A percentile compares a stretch with the other conserved stretches of the same genome.
Conservation (phyloP, 176 grass and related monocot genomes). For the Carex myosuroides region DNA sequence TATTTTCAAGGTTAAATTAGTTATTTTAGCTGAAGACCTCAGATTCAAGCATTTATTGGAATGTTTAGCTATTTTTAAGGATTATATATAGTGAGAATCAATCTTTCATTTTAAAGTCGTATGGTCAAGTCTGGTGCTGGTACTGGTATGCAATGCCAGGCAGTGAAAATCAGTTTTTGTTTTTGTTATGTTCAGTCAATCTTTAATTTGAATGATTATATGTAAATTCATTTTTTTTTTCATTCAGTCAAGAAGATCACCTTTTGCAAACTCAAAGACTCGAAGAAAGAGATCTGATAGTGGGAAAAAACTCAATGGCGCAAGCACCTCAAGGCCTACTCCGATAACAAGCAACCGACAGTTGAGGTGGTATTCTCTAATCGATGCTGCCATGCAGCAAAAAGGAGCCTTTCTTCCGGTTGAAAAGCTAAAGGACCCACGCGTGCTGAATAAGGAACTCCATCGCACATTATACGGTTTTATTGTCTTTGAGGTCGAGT, state of each 20-base stretch:
- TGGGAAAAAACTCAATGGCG: constrained; percentile 41
- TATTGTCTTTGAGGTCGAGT: constrained; percentile 92
- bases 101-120: neutral
- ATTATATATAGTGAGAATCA: neutral
- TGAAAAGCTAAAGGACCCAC: constrained; percentile 75
- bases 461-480: constrained; percentile 86
- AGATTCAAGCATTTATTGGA: neutral
- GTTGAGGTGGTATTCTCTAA: constrained; percentile 74
- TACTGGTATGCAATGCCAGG: neutral
- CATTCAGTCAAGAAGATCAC: constrained; percentile 73
- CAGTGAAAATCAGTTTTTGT: constrained; percentile 6
- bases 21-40: neutral
- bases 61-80: neutral
- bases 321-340: constrained; percentile 38
- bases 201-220: too few relatives aligned
- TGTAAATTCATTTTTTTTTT: constrained; percentile 19
- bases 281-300: constrained; percentile 56
- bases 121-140: neutral
- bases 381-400: constrained; percentile 66
- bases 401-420: constrained; percentile 66
- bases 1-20: neutral
- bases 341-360: constrained; percentile 36
- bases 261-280: constrained; percentile 70
- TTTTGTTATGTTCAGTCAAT: constrained; percentile 40
- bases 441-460: constrained; percentile 67